A percentile compares a stretch with the other conserved stretches of the same genome.
Conservation (phyloP, 495 filamentous ascomycete species). For the Xeromyces bisporus region DNA sequence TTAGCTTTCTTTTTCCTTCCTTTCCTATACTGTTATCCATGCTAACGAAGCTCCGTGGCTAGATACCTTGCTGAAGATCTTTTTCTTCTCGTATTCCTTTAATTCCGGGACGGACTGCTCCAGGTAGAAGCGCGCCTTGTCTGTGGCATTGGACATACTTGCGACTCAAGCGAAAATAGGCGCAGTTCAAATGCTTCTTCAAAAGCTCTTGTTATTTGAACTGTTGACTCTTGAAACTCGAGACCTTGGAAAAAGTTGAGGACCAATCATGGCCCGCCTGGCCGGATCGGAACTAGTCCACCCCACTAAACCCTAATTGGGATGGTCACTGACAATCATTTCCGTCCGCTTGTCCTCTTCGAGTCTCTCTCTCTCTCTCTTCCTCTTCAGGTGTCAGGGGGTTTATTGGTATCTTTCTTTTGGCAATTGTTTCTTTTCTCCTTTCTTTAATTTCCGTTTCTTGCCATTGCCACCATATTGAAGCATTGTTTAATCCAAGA, state of each 20-base stretch:
- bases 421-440: constrained; percentile 15
- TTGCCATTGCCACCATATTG: constrained; percentile 11
- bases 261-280: too few species aligned
- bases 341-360: too few species aligned
- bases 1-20: constrained; percentile 3
- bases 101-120: constrained; percentile 85
- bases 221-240: too few species aligned
- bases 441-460: constrained; percentile 20
- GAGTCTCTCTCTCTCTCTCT: too few species aligned
- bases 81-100: constrained; percentile 71
- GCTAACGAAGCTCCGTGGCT: background rate
- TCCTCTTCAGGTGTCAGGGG: too few species aligned
- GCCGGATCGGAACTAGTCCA: too few species aligned
- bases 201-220: background rate
- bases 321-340: too few species aligned
- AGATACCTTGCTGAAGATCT: constrained; percentile 62
- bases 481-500: constrained; percentile 2
- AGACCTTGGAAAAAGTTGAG: background rate
- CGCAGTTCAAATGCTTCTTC: background rate
- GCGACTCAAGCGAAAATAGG: background rate
- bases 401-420: constrained; percentile 8
- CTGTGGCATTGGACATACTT: constrained; percentile 64
- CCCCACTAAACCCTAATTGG: too few species aligned
- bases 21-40: too few species aligned
- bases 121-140: constrained; percentile 88